phyloP scores from a whole-genome alignment of 2,329 filamentous ascomycete species.

The Hypoxylon sp. region DNA sequence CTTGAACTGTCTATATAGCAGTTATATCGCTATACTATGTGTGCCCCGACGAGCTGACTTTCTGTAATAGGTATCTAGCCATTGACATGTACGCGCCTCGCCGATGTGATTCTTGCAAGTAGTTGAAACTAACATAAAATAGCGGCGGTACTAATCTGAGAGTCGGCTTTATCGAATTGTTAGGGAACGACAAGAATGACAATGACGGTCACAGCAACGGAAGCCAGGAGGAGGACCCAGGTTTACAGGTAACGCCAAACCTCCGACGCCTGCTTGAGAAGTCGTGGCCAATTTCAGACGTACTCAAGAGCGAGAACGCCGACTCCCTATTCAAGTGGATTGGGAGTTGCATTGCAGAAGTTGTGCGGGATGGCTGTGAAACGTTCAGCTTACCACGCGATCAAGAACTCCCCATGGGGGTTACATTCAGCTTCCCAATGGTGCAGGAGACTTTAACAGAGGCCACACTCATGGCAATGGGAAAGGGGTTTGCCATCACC shows the following conservation, averaged over 20 bases:
- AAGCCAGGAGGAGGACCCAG: conserved; percentile 10
- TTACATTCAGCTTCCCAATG: conserved; percentile 77
- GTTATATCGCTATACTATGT: conserved; percentile 9
- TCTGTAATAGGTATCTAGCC: conserved; percentile 59
- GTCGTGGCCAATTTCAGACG: conserved; percentile 77
- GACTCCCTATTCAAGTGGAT: conserved; percentile 84
- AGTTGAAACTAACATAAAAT: conserved; percentile 43
- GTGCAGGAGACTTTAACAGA: conserved; percentile 68
- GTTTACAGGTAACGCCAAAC: conserved; percentile 43
- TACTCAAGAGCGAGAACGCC: conserved; percentile 76
- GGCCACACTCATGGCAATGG: conserved; percentile 72
- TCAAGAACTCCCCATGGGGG: conserved; percentile 66
- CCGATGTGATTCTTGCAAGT: background rate
- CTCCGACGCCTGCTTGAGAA: conserved; percentile 70
- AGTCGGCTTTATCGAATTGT: conserved; percentile 71
- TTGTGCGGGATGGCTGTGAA: conserved; percentile 67
- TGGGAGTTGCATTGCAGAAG: conserved; percentile 76
- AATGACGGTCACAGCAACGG: conserved; percentile 20
- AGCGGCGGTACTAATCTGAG: conserved; percentile 73
- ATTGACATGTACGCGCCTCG: conserved; percentile 68
- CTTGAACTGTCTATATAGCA: background rate
- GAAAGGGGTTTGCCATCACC: conserved; percentile 72
- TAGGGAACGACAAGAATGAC: conserved; percentile 47
- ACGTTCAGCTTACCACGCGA: conserved; percentile 52
- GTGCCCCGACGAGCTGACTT: conserved; percentile 31